Conservation (phyloP, 163 green algal genomes). For the Picocystis sp. region DNA sequence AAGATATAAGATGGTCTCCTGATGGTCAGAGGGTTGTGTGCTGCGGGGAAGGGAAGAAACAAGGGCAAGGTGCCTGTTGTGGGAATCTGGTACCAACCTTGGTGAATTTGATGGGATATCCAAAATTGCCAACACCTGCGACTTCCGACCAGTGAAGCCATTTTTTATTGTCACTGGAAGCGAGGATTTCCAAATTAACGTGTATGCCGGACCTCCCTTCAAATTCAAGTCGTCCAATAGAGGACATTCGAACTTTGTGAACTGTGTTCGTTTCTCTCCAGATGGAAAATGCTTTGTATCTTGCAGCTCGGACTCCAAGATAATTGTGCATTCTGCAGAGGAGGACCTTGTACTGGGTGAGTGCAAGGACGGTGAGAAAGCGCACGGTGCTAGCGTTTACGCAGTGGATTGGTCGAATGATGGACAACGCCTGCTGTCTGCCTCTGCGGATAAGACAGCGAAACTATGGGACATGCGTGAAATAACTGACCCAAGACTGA, state of each 20-base stretch:
- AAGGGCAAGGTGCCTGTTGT: slow-evolving; percentile 17
- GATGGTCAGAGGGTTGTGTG: slow-evolving; percentile 27
- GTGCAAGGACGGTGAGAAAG: slow-evolving; percentile 2
- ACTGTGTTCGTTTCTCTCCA: slow-evolving; percentile 27
- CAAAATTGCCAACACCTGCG: slow-evolving; percentile 23
- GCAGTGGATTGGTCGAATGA: slow-evolving; percentile 17
- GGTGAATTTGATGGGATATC: slow-evolving; percentile 27
- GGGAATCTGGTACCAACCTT: slow-evolving; percentile 24
- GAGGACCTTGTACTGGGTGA: slow-evolving; percentile 8
- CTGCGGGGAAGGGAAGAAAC: slow-evolving; percentile 10
- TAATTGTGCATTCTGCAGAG: slow-evolving; percentile 12
- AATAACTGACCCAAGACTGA: slow-evolving; percentile 5
- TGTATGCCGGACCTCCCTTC: slow-evolving; percentile 31
- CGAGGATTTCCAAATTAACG: slow-evolving; percentile 25
- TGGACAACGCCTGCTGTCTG: slow-evolving; percentile 19
- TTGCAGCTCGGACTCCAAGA: slow-evolving; percentile 17
- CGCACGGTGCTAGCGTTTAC: slow-evolving; percentile 22
- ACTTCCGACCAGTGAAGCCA: slow-evolving; percentile 17
- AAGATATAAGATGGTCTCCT: slow-evolving; percentile 25
- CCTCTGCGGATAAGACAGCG: slow-evolving; percentile 26
- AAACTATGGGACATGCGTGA: slow-evolving; percentile 22
- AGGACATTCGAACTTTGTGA: slow-evolving; percentile 29
- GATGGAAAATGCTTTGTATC: slow-evolving; percentile 19
- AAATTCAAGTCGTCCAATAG: slow-evolving; percentile 15
- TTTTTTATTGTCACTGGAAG: slow-evolving; percentile 25